These are phyloP conservation scores for Sistotremastrum niveocremeum DNA, from an alignment of 768 basidiomycete species.

Conservation along the genomic window DNA sequence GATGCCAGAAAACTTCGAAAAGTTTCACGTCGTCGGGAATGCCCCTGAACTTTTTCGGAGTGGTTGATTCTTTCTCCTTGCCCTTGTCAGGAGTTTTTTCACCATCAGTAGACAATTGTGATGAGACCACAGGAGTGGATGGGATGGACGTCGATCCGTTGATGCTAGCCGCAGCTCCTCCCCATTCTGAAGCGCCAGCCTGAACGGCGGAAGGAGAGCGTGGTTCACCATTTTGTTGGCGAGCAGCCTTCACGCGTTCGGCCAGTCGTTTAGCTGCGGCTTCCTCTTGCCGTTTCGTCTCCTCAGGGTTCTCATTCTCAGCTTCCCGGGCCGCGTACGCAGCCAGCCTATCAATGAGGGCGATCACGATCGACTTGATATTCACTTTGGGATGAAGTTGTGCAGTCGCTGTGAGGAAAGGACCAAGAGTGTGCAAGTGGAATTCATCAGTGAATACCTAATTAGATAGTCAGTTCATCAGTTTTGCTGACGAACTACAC, in stretches of 20 bases:
- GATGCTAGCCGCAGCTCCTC: slow-evolving; percentile 17
- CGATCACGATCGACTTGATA: slow-evolving; percentile 97
- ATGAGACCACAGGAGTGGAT: neutral
- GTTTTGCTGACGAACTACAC: neutral
- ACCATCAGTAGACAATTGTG: slow-evolving; percentile 1
- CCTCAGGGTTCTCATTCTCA: slow-evolving; percentile 91
- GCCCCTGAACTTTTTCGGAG: slow-evolving; percentile 79
- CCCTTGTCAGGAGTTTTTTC: slow-evolving; percentile 26
- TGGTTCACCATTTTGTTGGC: neutral
- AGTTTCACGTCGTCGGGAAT: slow-evolving; percentile 90
- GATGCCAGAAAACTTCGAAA: slow-evolving; percentile 98
- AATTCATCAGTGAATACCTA: slow-evolving; percentile 98
- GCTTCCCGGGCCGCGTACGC: slow-evolving; percentile 95
- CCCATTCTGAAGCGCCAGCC: slow-evolving; percentile 20
- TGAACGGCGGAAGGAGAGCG: neutral
- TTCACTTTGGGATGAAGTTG: slow-evolving; percentile 96
- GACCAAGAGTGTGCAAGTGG: slow-evolving; percentile 89
- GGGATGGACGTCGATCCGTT: slow-evolving; percentile 5
- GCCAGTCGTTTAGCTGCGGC: slow-evolving; percentile 80
- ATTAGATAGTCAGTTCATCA: neutral
- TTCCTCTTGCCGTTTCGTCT: slow-evolving; percentile 86
- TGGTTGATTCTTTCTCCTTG: slow-evolving; percentile 37
- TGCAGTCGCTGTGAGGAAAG: slow-evolving; percentile 91
- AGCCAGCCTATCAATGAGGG: slow-evolving; percentile 89
- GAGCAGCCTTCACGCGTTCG: slow-evolving; percentile 52